Evolutionary conservation across 179 eudicot genomes (phyloP), one percentile per base, ranked within the genome.

Genomic region (Beta lomatogona): DNA sequence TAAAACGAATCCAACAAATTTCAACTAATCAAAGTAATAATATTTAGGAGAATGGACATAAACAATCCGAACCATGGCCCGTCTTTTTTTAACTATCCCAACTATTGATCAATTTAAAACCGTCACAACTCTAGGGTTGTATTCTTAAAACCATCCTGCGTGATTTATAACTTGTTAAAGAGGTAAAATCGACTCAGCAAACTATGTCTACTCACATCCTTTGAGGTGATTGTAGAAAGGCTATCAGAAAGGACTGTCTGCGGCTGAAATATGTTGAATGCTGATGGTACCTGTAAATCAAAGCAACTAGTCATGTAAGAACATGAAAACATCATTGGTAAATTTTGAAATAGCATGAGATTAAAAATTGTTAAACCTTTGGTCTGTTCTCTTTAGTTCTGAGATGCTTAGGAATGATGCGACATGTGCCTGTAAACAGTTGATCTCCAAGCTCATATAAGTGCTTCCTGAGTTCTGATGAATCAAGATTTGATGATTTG

Each of bases 381-480:
- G 70, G 82, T 67, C 59, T 87, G 6, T 36, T 85, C 18, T 86
- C 87, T 84, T 77, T 80, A 80, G 80, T 41, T 79, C 82, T 88
- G 78, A 18, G 58, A 22, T 83, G 81, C 8, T 75, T 78, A 3
- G 95, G 93, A 6, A 87, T 77, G 79, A 89, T 88, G 45, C 81
- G 86, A 58, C 98, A 93, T 3, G 87, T 28, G 57, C 97, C 98
- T 50, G 87, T 90, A 80, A 93, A 94, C 44, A 91, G 81, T 69
- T 94, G 92, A 59, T 94, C 94, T 44, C 95, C 95, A 58, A 94
- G 94, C 15, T 91, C 86, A 44, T 91, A 87, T 86, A 93, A 81
- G 82, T 91, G 92, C 64, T 82, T 91, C 80, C 92, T 89, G 6
- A 94, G 89, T 14, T 91, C 85, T 19, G 92, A 84, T 44, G 98